These are phyloP conservation scores for Urochloa ruziziensis DNA, from an alignment of 176 grass and related monocot species.

Conservation along the genomic window DNA sequence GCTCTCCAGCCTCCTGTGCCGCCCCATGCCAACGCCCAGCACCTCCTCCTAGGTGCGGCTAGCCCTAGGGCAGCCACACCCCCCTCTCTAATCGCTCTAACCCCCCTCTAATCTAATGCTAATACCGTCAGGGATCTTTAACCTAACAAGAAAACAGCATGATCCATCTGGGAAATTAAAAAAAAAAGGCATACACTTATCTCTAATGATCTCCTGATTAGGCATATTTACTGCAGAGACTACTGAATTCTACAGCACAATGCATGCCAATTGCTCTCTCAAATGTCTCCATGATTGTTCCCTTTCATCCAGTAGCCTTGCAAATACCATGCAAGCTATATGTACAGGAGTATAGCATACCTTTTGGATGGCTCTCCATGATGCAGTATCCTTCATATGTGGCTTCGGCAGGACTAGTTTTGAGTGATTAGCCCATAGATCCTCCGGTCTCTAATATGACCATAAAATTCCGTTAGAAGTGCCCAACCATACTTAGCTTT, in stretches of 20 bases:
- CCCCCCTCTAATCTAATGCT: no score
- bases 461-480: slow-evolving; percentile 35
- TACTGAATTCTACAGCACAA: background rate
- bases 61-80: no score
- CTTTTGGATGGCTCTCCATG: slow-evolving; percentile 88
- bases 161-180: background rate
- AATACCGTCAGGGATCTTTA: no score
- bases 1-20: no score
- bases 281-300: background rate
- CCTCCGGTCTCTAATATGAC: slow-evolving; percentile 61
- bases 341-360: slow-evolving; percentile 41
- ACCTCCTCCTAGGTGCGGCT: no score
- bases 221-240: background rate
- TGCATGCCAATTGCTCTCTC: background rate
- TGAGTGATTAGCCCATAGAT: slow-evolving; percentile 96
- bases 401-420: slow-evolving; percentile 79
- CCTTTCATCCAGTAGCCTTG: slow-evolving; percentile 20
- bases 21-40: no score
- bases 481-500: background rate
- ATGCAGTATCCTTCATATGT: slow-evolving; percentile 73
- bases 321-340: slow-evolving; percentile 10
- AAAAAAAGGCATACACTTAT: slow-evolving; percentile 1
- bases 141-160: slow-evolving; percentile 4
- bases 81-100: no score
- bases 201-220: background rate